phyloP scores from a whole-genome alignment of 805 yeast genomes.

The Wickerhamiella siamensis region DNA sequence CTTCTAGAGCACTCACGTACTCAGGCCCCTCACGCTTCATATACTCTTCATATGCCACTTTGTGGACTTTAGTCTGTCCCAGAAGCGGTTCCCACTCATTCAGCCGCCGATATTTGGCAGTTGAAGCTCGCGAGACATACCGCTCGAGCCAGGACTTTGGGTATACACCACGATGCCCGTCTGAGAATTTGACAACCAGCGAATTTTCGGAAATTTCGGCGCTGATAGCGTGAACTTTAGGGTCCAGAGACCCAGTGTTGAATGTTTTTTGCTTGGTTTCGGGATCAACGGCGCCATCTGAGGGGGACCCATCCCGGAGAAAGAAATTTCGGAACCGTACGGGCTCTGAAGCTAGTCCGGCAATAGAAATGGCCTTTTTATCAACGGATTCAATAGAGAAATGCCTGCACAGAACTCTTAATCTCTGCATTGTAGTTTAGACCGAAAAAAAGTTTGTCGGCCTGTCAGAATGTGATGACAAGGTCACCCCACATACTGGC shows the following conservation, averaged over 20 bases:
- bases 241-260: constrained; percentile 35
- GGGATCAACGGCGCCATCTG: constrained; percentile 35
- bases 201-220: constrained; percentile 18
- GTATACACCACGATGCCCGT: constrained; percentile 33
- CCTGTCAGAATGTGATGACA: too few relatives aligned
- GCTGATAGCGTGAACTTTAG: not conserved
- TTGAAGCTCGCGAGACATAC: constrained; percentile 27
- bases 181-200: constrained; percentile 36
- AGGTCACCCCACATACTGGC: not conserved
- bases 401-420: not conserved
- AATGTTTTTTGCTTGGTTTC: constrained; percentile 46
- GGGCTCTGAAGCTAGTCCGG: constrained; percentile 3
- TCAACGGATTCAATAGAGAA: not conserved
- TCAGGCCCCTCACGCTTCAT: constrained; percentile 22
- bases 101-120: constrained; percentile 23
- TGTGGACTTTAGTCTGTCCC: constrained; percentile 20
- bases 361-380: not conserved
- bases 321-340: constrained; percentile 26
- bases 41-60: constrained; percentile 30
- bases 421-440: too few relatives aligned
- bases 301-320: constrained; percentile 48
- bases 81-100: constrained; percentile 3
- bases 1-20: constrained; percentile 30
- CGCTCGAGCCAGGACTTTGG: constrained; percentile 34
- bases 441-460: too few relatives aligned